These are phyloP conservation scores for Paramecium pentaurelia DNA, from an alignment of 73 alveolate species.

Conservation along the genomic window DNA sequence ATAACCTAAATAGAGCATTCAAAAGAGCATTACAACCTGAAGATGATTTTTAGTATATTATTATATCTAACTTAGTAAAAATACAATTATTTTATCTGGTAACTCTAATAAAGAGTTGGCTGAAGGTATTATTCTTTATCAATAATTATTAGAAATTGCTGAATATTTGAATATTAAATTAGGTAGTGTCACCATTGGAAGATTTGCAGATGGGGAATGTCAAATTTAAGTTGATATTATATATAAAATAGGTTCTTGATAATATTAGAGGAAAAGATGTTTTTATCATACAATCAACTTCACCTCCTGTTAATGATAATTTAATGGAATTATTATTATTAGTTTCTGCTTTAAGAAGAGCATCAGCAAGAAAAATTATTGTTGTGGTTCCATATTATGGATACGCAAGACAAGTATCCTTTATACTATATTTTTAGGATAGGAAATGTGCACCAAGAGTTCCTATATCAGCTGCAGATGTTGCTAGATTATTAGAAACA, in stretches of 20 bases:
- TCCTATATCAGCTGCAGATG: conserved; percentile 95
- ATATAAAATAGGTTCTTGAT: conserved; percentile 70
- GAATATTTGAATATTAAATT: conserved; percentile 48
- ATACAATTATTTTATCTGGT: conserved; percentile 48
- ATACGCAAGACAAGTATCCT: conserved; percentile 83
- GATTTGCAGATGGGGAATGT: conserved; percentile 94
- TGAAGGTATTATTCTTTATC: neutral
- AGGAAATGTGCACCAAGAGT: conserved; percentile 80
- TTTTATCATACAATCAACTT: conserved; percentile 86
- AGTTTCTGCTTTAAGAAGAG: conserved; percentile 87
- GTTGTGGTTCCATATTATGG: conserved; percentile 96
- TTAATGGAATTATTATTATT: conserved; percentile 89
- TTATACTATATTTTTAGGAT: conserved; percentile 60
- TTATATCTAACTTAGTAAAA: neutral
- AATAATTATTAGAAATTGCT: conserved; percentile 45
- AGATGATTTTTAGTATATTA: conserved; percentile 50
- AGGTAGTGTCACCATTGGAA: conserved; percentile 62
- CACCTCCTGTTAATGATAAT: conserved; percentile 95
- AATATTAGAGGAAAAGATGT: conserved; percentile 89
- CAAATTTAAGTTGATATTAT: neutral
- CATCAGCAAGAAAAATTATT: conserved; percentile 90
- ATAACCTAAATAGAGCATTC: conserved; percentile 27
- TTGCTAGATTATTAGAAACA: conserved; percentile 87
- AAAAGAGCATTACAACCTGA: conserved; percentile 35
- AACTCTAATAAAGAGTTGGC: conserved; percentile 45